Base-by-base conservation (phyloP, 495 filamentous ascomycete species). In the Neurospora sp. region DNA sequence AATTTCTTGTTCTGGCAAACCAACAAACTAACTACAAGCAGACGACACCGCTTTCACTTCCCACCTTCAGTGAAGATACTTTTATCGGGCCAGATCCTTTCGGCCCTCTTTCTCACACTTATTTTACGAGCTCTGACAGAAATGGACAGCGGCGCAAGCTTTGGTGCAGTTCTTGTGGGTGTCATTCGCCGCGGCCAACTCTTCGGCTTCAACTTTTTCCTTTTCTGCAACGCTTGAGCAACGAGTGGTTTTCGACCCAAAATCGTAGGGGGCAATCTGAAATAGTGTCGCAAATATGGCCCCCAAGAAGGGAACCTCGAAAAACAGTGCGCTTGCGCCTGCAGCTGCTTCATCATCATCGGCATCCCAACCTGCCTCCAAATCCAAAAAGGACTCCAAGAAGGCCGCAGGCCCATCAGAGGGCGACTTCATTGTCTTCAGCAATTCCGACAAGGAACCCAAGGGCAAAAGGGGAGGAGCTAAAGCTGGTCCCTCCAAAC, bases 401-500 rank as follows among this genome's bases (percentile, higher is more conserved):
- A 76, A 83, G 31, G 48, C 72, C 39, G 75, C 76, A 27, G 78
- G 73, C 20, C 68, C 76, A 6, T 83, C 82, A 40, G 89, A 90
- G 69, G 86, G 86, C 72, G 89, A 89, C 80, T 89, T 87, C 77
- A 90, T 92, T 74, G 85, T 91, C 72, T 92, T 92, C 75, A 87
- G 87, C 40, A 89, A 91, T 77, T 87, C 86, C 16, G 85, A 85
- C 71, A 90, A 90, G 74, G 84, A 87, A 16, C 78, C 84, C 31
- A 86, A 88, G 69, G 74, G 77, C 16, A 87, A 85, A 76, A 86
- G 84, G 69, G 78, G 76, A 69, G 85, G 87, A 69, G 84, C 84
- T 61, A 85, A 86, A 71, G 80, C 72, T 0, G 72, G 53, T 27
- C 38, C 75, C 9, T 75, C 69, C 38, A 75, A 77, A 72, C 20